Evolutionary conservation across 2,329 filamentous ascomycete genomes (phyloP), one percentile per base, ranked within the genome.

Genomic region (Cladosporium halotolerans): DNA sequence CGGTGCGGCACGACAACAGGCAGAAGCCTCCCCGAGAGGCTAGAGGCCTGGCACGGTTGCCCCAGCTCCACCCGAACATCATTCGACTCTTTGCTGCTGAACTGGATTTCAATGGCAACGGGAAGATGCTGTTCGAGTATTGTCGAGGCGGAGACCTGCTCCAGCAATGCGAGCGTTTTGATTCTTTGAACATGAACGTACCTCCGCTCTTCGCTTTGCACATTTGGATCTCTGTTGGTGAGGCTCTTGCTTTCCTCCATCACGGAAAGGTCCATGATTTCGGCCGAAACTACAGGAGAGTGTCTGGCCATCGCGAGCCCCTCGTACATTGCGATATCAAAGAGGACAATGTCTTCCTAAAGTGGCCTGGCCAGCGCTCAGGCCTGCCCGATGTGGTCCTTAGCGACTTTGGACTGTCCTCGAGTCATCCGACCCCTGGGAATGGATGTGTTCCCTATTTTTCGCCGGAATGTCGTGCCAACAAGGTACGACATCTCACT

Each of bases 231-330:
- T 43, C 38, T 5, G 10, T 51, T 5, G 16, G n/a, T 9, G 47
- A 51, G 14, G 47, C 39, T 38, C 16, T 51, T 7, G 40, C 39
- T 4, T 51, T 51, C 18, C 14, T 51, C 6, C 47, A 51, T 31
- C 47, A 51, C 32, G 47, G 47, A 9, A 8, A 43, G 31, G 18
- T 16, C 14, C 23, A 31, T 6, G 31, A 19, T n/a, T 11, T 14
- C 8, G 16, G 31, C 10, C n/a, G 18, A 7, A 7, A 3, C 3
- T 51, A 51, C 39, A 34, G 13, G 4, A n/a, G 36, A 28, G 7
- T 36, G 9, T 38, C 11, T 9, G 13, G 28, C 3, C 28, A 43
- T 16, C 16, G 31, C 7, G 36, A 32, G 23, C n/a, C 46, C 5
- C 10, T 51, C 5, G 16, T 51, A n/a, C 47, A 51, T 14, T 11